These are phyloP conservation scores for Tricholomella constricta DNA, from an alignment of 768 basidiomycete species.

Conservation along the genomic window DNA sequence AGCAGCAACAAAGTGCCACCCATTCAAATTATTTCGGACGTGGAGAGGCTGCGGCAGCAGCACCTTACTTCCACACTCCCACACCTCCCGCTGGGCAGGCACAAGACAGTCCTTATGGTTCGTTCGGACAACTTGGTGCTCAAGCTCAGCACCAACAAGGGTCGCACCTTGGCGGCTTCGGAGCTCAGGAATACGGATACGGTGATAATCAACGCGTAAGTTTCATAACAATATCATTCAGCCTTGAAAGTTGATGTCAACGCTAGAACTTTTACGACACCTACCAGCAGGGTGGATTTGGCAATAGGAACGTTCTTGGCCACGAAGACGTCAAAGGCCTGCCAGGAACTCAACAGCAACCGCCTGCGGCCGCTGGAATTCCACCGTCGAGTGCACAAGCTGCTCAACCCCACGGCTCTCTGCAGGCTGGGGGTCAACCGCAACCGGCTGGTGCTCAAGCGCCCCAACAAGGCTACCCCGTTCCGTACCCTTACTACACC, in stretches of 20 bases:
- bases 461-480: slow-evolving; percentile 66
- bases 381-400: slow-evolving; percentile 56
- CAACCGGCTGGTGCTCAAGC: slow-evolving; percentile 64
- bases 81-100: slow-evolving; percentile 70
- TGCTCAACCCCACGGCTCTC: slow-evolving; percentile 55
- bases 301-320: slow-evolving; percentile 61
- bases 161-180: slow-evolving; percentile 57
- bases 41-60: slow-evolving; percentile 46
- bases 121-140: slow-evolving; percentile 62
- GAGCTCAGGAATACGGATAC: slow-evolving; percentile 68
- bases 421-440: slow-evolving; percentile 53
- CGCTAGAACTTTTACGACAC: slow-evolving; percentile 75
- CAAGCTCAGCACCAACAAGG: slow-evolving; percentile 65
- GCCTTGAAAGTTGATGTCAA: slow-evolving; percentile 19
- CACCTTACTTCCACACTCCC: slow-evolving; percentile 75
- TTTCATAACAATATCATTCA: slow-evolving; percentile 11
- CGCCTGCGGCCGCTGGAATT: slow-evolving; percentile 44
- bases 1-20: slow-evolving; percentile 45
- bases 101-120: slow-evolving; percentile 63
- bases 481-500: slow-evolving; percentile 61
- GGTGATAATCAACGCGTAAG: slow-evolving; percentile 66
- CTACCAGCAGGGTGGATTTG: slow-evolving; percentile 69
- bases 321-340: slow-evolving; percentile 81
- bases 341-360: slow-evolving; percentile 59
- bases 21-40: slow-evolving; percentile 72